Evolutionary conservation across 345 rosid species (phyloP).

Genomic region (Psidium guajava): DNA sequence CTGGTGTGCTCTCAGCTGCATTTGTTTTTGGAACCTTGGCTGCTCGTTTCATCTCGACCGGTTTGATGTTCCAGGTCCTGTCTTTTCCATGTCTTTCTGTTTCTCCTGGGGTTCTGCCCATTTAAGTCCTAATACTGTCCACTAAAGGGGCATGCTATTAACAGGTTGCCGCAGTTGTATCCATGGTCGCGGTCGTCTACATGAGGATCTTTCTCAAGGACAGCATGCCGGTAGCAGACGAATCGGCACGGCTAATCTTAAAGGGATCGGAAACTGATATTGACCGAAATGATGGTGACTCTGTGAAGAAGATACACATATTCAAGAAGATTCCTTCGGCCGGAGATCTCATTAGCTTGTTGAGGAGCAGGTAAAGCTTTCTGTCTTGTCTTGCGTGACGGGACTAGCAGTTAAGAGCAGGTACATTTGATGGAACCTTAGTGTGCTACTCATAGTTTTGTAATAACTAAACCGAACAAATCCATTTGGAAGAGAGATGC

Average conservation of each 20-base stretch:
- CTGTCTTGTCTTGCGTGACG: background rate
- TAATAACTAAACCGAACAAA: background rate
- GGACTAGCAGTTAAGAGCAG: background rate
- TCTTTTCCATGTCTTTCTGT: background rate
- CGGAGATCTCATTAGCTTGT: constrained; percentile 33
- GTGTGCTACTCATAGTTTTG: background rate
- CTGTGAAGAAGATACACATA: background rate
- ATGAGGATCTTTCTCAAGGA: constrained; percentile 80
- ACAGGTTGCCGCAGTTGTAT: constrained; percentile 50
- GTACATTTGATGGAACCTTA: background rate
- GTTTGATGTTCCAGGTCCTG: constrained; percentile 50
- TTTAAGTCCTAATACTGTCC: background rate
- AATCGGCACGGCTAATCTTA: constrained; percentile 36
- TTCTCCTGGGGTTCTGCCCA: background rate
- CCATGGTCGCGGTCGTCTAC: constrained; percentile 49
- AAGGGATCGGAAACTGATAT: constrained; percentile 5
- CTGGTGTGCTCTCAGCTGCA: constrained; percentile 42
- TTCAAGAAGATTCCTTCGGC: constrained; percentile 50
- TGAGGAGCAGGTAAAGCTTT: constrained; percentile 40
- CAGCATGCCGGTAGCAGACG: constrained; percentile 3
- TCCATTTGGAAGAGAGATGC: background rate
- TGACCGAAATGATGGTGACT: constrained; percentile 8
- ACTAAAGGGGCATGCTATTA: background rate
- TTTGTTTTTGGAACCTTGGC: constrained; percentile 50
- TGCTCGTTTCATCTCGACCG: constrained; percentile 60